These are phyloP conservation scores for Amanita molliuscula DNA, from an alignment of 768 basidiomycete species.

Conservation along the genomic window DNA sequence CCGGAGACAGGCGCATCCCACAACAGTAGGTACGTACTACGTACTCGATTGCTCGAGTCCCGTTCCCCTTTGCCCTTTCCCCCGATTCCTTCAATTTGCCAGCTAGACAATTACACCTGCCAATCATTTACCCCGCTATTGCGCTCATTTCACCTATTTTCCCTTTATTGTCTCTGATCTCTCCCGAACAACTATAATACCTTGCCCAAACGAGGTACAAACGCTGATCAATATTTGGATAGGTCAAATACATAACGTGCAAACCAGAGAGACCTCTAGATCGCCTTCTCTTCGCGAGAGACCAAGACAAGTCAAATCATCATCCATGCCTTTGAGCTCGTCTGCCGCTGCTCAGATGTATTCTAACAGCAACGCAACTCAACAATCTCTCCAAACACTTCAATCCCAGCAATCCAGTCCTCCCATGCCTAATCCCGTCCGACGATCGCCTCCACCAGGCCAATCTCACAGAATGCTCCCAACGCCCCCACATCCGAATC, in stretches of 20 bases:
- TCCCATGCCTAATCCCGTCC: neutral
- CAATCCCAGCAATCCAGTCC: conserved; percentile 35
- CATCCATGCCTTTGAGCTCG: conserved; percentile 56
- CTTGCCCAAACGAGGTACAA: conserved; percentile 7
- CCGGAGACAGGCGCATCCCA: conserved; percentile 41
- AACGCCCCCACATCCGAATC: conserved; percentile 34
- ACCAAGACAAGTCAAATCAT: conserved; percentile 46
- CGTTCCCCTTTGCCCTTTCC: conserved; percentile 14
- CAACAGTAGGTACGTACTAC: conserved; percentile 35
- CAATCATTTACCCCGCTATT: neutral
- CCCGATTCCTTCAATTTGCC: conserved; percentile 7
- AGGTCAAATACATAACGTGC: conserved; percentile 32
- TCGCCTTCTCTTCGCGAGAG: conserved; percentile 37
- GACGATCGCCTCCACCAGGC: conserved; percentile 29
- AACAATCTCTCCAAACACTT: conserved; percentile 25
- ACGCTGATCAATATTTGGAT: conserved; percentile 15
- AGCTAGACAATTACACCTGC: conserved; percentile 6
- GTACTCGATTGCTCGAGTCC: neutral
- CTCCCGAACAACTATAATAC: conserved; percentile 8
- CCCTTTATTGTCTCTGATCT: conserved; percentile 9
- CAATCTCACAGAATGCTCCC: conserved; percentile 27
- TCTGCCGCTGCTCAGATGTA: conserved; percentile 38
- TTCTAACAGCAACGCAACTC: conserved; percentile 24
- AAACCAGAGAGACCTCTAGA: conserved; percentile 35
- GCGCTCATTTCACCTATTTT: neutral